These are phyloP conservation scores for Parasitella parasitica DNA, from an alignment of 371 early-diverging fungal genomes.

Conservation along the genomic window DNA sequence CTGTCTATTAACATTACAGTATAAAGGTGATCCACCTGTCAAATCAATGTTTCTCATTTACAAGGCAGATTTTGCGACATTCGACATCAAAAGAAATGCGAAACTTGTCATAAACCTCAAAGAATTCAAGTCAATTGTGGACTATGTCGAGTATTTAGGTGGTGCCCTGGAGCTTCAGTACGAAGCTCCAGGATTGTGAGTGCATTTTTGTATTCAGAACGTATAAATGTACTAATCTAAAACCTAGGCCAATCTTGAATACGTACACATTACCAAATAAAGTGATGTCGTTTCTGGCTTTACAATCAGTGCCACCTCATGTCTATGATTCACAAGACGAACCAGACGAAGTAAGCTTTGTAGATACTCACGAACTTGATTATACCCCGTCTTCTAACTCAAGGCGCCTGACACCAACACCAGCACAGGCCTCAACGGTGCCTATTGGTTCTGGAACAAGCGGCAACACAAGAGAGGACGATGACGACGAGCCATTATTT, in stretches of 20 bases:
- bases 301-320: not conserved
- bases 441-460: not conserved
- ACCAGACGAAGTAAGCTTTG: not conserved
- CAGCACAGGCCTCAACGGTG: not conserved
- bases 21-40: constrained; percentile 10
- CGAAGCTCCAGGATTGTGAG: constrained; percentile 17
- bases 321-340: not conserved
- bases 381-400: not conserved
- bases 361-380: not conserved
- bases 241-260: not conserved
- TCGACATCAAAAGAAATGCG: not conserved
- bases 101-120: constrained; percentile 11
- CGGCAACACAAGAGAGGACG: too few relatives aligned
- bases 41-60: not conserved
- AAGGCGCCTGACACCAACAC: not conserved
- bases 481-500: not conserved
- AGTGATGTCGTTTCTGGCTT: not conserved
- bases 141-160: constrained; percentile 6
- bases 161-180: constrained; percentile 1
- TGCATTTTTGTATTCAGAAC: not conserved
- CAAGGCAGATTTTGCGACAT: not conserved
- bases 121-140: constrained; percentile 18
- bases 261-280: not conserved
- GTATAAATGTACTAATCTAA: not conserved
- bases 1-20: not conserved